phyloP scores from a whole-genome alignment of 2,329 filamentous ascomycete species.

The Dendryphion nanum region DNA sequence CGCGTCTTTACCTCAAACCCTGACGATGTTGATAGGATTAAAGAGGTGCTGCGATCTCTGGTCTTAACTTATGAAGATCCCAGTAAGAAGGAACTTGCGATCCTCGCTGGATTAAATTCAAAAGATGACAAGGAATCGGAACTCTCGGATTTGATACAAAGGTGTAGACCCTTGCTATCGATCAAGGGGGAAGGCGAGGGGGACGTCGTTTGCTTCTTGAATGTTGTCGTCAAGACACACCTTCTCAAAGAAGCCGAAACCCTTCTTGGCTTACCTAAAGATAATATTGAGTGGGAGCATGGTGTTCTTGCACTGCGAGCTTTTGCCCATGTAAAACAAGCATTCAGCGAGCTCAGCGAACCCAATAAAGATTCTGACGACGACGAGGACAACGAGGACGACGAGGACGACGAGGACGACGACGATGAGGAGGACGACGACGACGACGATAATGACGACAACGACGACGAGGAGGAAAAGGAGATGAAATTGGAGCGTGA shows the following conservation, averaged over 20 bases:
- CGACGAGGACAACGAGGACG: conserved; percentile 18
- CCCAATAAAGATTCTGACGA: conserved; percentile 11
- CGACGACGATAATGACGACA: neutral
- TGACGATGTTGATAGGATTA: conserved; percentile 20
- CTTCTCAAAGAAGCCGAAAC: conserved; percentile 18
- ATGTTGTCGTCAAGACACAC: conserved; percentile 17
- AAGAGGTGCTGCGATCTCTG: conserved; percentile 20
- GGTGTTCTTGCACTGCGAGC: conserved; percentile 16
- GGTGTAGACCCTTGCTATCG: conserved; percentile 20
- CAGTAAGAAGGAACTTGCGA: conserved; percentile 19
- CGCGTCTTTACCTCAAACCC: neutral
- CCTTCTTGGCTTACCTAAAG: conserved; percentile 13
- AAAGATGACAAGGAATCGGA: conserved; percentile 9
- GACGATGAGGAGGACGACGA: neutral
- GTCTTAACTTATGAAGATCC: conserved; percentile 16
- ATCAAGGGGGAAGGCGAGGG: no score
- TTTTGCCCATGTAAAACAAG: conserved; percentile 4
- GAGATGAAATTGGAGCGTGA: no score
- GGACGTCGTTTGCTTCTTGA: no score
- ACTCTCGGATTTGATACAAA: conserved; percentile 5
- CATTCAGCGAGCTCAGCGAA: conserved; percentile 11
- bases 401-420: neutral
- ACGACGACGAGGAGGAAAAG: no score
- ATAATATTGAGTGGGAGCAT: conserved; percentile 14
- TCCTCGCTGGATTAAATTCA: conserved; percentile 17